Evolutionary conservation across 1,284 basidiomycete species (phyloP).

Genomic region (Chiua sp.): DNA sequence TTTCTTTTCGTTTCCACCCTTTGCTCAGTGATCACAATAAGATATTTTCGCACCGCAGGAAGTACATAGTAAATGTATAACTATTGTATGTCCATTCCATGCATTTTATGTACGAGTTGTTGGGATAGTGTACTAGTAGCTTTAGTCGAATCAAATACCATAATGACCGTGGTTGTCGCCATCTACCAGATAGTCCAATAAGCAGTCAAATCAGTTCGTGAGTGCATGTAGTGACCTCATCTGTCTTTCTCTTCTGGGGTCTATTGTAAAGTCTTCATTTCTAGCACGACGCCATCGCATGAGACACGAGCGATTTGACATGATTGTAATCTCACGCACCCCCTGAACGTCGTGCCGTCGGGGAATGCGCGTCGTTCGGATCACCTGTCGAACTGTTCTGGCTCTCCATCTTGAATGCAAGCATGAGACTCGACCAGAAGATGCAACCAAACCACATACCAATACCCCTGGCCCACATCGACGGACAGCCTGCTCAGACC

Average conservation of each 20-base stretch:
- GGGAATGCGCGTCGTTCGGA: not conserved
- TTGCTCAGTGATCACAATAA: conserved; percentile 15
- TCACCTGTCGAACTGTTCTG: not conserved
- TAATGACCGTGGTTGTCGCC: too few species aligned
- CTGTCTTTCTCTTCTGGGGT: conserved; percentile 16
- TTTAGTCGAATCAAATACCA: too few species aligned
- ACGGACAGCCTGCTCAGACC: conserved; percentile 65
- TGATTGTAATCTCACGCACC: conserved; percentile 1
- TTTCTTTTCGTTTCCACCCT: too few species aligned
- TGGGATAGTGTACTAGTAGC: too few species aligned
- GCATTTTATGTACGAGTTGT: too few species aligned
- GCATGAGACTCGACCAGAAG: not conserved
- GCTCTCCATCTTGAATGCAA: conserved; percentile 20
- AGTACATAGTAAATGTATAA: not conserved
- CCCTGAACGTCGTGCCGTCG: not conserved
- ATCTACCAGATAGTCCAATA: not conserved
- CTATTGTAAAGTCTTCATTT: conserved; percentile 30
- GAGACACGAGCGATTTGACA: not conserved
- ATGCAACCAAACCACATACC: conserved; percentile 39
- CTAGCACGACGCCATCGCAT: conserved; percentile 1
- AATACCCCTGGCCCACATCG: conserved; percentile 53
- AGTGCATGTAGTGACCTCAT: conserved; percentile 4
- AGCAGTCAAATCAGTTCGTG: conserved; percentile 7
- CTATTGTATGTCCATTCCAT: too few species aligned
- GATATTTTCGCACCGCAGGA: conserved; percentile 13